phyloP scores from a whole-genome alignment of 2,329 filamentous ascomycete species.

The Colletotrichum gloeosporioides region DNA sequence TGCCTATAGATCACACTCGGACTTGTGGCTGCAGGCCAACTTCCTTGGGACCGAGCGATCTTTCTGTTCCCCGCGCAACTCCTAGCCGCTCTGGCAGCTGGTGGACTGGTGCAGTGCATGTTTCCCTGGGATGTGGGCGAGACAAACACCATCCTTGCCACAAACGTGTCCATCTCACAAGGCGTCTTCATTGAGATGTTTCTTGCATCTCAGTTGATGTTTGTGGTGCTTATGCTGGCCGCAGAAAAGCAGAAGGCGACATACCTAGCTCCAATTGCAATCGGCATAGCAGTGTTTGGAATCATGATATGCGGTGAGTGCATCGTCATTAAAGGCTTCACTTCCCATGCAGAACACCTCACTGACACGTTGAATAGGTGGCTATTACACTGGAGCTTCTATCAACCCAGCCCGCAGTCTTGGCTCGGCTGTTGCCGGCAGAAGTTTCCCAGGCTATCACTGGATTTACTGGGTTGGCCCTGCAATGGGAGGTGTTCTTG shows the following conservation, averaged over 20 bases:
- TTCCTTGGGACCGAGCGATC: conserved; percentile 56
- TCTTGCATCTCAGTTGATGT: conserved; percentile 66
- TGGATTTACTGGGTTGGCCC: conserved; percentile 52
- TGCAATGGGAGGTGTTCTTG: conserved; percentile 15
- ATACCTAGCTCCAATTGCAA: conserved; percentile 72
- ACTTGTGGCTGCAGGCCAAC: conserved; percentile 61
- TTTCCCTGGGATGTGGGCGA: conserved; percentile 59
- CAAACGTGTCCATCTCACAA: conserved; percentile 43
- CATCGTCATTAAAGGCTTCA: conserved; percentile 25
- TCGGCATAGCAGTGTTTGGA: conserved; percentile 72
- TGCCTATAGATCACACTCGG: conserved; percentile 54
- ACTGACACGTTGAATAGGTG: conserved; percentile 28
- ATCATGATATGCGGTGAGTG: conserved; percentile 39
- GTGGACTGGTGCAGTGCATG: conserved; percentile 61
- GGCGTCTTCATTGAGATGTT: conserved; percentile 73
- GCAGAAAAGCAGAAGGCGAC: conserved; percentile 77
- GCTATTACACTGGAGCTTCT: conserved; percentile 52
- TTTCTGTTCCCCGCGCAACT: conserved; percentile 62
- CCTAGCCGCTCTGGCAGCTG: conserved; percentile 62
- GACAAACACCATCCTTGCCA: conserved; percentile 33
- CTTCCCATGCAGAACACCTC: not conserved
- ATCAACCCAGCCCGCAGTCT: conserved; percentile 58
- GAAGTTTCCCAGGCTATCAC: conserved; percentile 50
- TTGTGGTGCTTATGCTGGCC: conserved; percentile 73
- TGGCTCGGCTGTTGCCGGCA: conserved; percentile 48